Percentiles rank a stretch among this genome's conserved stretches.
Evolutionary conservation across 306 rosid genomes (phyloP).

Genomic region (Cucumis cinereus): DNA sequence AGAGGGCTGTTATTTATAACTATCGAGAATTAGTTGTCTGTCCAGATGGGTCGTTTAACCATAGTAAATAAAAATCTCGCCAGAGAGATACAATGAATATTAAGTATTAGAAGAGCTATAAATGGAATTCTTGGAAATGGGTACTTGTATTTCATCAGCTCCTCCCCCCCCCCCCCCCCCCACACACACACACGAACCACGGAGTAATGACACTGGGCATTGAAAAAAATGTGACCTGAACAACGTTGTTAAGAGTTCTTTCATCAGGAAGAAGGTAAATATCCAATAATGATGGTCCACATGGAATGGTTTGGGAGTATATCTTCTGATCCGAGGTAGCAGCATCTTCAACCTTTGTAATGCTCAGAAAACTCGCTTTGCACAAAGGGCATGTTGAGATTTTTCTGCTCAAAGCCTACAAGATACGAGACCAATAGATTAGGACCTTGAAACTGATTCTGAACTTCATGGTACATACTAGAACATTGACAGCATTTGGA

Average conservation of each 20-base stretch:
- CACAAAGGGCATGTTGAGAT: slow-evolving; percentile 72
- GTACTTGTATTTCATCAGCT: not conserved
- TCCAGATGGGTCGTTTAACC: not conserved
- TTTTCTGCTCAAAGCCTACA: slow-evolving; percentile 47
- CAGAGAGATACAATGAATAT: not conserved
- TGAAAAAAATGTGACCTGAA: slow-evolving; percentile 35
- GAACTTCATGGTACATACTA: not conserved
- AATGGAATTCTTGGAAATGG: not conserved
- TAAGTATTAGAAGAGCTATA: not conserved
- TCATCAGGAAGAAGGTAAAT: slow-evolving; percentile 23
- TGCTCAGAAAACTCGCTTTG: slow-evolving; percentile 50
- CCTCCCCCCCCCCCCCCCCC: not conserved
- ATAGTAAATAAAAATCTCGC: not conserved
- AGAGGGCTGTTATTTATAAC: slow-evolving; percentile 22
- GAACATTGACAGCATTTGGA: not conserved
- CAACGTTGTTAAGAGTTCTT: slow-evolving; percentile 15
- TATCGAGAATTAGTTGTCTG: not conserved
- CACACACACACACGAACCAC: not conserved
- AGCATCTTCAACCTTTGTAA: slow-evolving; percentile 59
- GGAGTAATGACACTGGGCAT: not conserved
- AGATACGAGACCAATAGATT: slow-evolving; percentile 16
- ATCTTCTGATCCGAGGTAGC: slow-evolving; percentile 55
- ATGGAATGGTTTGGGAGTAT: slow-evolving; percentile 81
- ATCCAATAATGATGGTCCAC: slow-evolving; percentile 32
- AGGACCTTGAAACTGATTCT: slow-evolving; percentile 13